Base-by-base conservation (phyloP, 2,329 filamentous ascomycete species). In the Cladosporium sp. region DNA sequence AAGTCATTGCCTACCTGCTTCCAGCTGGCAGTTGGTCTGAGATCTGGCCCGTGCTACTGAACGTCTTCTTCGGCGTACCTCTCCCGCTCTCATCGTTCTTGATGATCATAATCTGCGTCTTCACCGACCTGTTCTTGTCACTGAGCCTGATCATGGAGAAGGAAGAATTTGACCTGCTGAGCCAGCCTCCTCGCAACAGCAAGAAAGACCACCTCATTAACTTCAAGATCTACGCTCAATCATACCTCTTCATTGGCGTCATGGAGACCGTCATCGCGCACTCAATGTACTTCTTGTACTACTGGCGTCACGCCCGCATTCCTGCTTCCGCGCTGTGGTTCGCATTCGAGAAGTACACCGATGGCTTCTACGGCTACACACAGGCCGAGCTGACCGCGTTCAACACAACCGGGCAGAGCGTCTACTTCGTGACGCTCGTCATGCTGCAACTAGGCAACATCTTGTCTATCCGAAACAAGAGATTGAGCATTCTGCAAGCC, bases 71-170 rank as follows among this genome's bases (percentile, higher is more conserved):
- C 32, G 84, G 84, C 3, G 79, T 86, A 3, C 84, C 84, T 0
- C 76, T 83, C 0, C 83, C 83, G 0, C 70, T 86, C 0, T 81
- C 78, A 46, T 79, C 83, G 0, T 86, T 86, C 71, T 78, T 86
- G 49, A 86, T 86, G 84, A 85, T 85, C 68, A 83, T 85, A 67
- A 85, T 85, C 59, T 86, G 83, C 64, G 82, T 85, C 66, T 85
- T 85, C 66, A 85, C 83, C 14, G 83, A 85, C 70, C 74, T 85
- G 0, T 85, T 85, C 74, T 74, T 83, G 2, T 82, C 81, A 0
- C 73, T 85, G 0, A 81, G 82, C 0, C 74, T 85, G 2, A 84
- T 85, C 66, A 85, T 85, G 83, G 84, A 86, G 61, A 83, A 83
- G 69, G 82, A 84, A 59, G 84, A 86, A 61, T 85, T 84, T 63